Conservation (phyloP, 805 yeast species). For the Myxozyma sirexii region DNA sequence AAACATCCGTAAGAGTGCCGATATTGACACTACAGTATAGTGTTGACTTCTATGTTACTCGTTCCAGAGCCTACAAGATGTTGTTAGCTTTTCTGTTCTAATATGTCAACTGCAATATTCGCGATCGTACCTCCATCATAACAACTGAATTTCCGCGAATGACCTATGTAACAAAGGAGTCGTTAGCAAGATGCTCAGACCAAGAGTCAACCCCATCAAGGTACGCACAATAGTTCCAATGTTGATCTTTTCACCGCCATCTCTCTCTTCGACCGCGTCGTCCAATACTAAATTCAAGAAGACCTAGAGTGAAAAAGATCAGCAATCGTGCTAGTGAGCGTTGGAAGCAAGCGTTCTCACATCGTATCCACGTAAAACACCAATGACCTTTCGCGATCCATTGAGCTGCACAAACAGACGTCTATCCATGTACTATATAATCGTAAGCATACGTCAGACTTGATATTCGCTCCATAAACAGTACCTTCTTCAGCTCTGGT, state of each 20-base stretch:
- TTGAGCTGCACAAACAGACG: conserved; percentile 72
- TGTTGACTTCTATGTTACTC: conserved; percentile 17
- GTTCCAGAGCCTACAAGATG: conserved; percentile 18
- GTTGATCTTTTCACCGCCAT: conserved; percentile 53
- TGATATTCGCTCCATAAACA: not conserved
- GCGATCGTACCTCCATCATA: conserved; percentile 56
- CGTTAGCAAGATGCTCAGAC: not conserved
- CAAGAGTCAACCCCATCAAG: no score
- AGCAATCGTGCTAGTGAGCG: not conserved
- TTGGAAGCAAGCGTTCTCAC: conserved; percentile 41
- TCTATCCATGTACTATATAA: conserved; percentile 72
- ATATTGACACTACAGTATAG: not conserved
- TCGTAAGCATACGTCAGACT: not conserved
- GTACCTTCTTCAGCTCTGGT: conserved; percentile 36
- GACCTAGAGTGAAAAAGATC: conserved; percentile 41
- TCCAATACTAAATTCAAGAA: conserved; percentile 72
- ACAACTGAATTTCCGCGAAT: conserved; percentile 79
- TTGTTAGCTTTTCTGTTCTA: conserved; percentile 2
- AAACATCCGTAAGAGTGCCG: not conserved
- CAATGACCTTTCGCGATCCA: conserved; percentile 77
- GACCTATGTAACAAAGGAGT: conserved; percentile 41
- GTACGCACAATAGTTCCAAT: conserved; percentile 64
- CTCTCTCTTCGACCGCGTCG: conserved; percentile 65
- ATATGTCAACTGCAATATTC: not conserved
- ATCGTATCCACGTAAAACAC: conserved; percentile 84